A percentile compares a stretch with the other conserved stretches of the same genome.
Evolutionary conservation across 768 basidiomycete species (phyloP).

Genomic region (Rubroboletus satanas): DNA sequence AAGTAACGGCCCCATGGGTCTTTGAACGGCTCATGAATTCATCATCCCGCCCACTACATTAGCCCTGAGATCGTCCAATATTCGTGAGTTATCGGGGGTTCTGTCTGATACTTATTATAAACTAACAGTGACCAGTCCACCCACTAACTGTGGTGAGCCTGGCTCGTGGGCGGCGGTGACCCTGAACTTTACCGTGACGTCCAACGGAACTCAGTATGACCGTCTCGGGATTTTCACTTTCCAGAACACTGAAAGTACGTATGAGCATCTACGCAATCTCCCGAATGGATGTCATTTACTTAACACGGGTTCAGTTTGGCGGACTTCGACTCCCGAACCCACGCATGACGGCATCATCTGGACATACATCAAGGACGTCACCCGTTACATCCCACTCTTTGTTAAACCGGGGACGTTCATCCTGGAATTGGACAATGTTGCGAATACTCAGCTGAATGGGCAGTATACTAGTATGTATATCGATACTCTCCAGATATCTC

Average conservation of each 20-base stretch:
- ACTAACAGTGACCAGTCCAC: constrained; percentile 46
- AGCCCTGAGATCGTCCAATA: constrained; percentile 65
- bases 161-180: constrained; percentile 76
- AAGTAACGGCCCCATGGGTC: constrained; percentile 20
- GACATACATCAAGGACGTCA: constrained; percentile 75
- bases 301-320: constrained; percentile 51
- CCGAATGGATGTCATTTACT: not conserved
- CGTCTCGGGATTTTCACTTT: constrained; percentile 71
- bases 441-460: constrained; percentile 55
- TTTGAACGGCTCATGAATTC: not conserved
- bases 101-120: not conserved
- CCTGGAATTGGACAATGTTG: constrained; percentile 67
- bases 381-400: constrained; percentile 69
- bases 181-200: constrained; percentile 73
- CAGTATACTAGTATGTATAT: constrained; percentile 59
- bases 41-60: not conserved
- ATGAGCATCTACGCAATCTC: not conserved
- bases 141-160: constrained; percentile 62
- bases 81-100: constrained; percentile 37
- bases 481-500: not conserved
- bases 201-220: constrained; percentile 75
- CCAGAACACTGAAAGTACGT: constrained; percentile 71
- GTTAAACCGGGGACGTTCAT: constrained; percentile 64
- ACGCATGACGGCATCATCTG: constrained; percentile 68
- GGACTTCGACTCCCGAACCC: constrained; percentile 78